A percentile compares a stretch with the other conserved stretches of the same genome.
Conservation (phyloP, 2,329 filamentous ascomycete genomes). For the Fusarium sp. region DNA sequence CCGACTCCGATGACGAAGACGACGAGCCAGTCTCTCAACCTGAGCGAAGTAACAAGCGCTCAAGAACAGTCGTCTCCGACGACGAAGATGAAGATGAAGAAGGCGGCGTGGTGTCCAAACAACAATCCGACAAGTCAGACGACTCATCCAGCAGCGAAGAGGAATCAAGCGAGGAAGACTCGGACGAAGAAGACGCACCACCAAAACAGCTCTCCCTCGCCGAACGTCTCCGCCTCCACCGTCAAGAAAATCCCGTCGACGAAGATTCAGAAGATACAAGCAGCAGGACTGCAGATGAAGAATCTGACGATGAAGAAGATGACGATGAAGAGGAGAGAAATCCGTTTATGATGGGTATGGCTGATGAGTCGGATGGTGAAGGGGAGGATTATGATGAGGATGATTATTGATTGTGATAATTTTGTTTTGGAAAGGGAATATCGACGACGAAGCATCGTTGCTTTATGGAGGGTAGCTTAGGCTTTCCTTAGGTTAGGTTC, state of each 20-base stretch:
- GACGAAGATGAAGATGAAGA: slow-evolving; percentile 39
- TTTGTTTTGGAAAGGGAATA: no score
- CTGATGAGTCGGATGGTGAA: slow-evolving; percentile 49
- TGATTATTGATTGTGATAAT: slow-evolving; percentile 7
- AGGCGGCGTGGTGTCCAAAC: slow-evolving; percentile 19
- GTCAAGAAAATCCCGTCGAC: slow-evolving; percentile 34
- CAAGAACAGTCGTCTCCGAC: slow-evolving; percentile 9
- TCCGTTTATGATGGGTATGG: slow-evolving; percentile 49
- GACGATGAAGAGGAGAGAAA: slow-evolving; percentile 41
- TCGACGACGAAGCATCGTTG: no score
- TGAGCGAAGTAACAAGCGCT: not conserved
- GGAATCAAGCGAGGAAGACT: not conserved
- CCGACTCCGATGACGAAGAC: slow-evolving; percentile 42
- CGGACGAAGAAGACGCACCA: slow-evolving; percentile 27
- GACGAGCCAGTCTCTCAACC: slow-evolving; percentile 2
- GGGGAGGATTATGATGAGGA: slow-evolving; percentile 38
- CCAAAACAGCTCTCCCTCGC: slow-evolving; percentile 28
- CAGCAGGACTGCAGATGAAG: slow-evolving; percentile 34
- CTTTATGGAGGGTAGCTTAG: no score
- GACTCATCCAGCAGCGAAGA: not conserved
- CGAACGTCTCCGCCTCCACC: slow-evolving; percentile 33
- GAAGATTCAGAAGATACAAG: slow-evolving; percentile 22
- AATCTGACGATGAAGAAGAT: slow-evolving; percentile 38
- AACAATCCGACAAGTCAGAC: not conserved
- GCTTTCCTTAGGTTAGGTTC: no score